These are phyloP conservation scores for Davidsoniella eucalypti DNA, from an alignment of 2,329 filamentous ascomycete species.

Conservation along the genomic window DNA sequence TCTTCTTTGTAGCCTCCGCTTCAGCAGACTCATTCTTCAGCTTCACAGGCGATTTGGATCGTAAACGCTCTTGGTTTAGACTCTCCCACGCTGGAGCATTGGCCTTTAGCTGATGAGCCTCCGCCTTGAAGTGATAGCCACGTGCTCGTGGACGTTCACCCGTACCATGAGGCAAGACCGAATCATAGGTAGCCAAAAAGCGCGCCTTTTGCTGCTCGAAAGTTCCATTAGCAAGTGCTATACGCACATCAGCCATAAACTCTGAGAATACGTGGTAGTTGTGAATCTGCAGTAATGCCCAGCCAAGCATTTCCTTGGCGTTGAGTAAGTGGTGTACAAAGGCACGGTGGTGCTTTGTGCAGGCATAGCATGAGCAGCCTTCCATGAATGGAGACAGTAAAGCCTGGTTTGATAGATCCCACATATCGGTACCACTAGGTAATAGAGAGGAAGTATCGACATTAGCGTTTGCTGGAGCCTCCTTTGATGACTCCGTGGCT, in stretches of 20 bases:
- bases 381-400: slow-evolving; percentile 45
- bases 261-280: slow-evolving; percentile 57
- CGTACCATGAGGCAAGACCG: slow-evolving; percentile 53
- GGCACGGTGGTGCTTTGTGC: slow-evolving; percentile 66
- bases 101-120: slow-evolving; percentile 47
- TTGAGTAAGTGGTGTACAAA: slow-evolving; percentile 76
- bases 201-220: slow-evolving; percentile 38
- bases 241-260: slow-evolving; percentile 60
- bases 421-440: slow-evolving; percentile 65
- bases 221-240: slow-evolving; percentile 39
- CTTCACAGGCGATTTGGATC: background rate
- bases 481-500: slow-evolving; percentile 9
- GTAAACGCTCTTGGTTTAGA: slow-evolving; percentile 20
- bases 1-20: too few relatives aligned
- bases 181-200: slow-evolving; percentile 44
- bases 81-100: slow-evolving; percentile 53
- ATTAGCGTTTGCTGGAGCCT: background rate
- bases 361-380: slow-evolving; percentile 67
- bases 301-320: slow-evolving; percentile 92
- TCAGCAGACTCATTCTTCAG: too few relatives aligned
- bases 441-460: slow-evolving; percentile 12
- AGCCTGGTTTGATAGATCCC: slow-evolving; percentile 43
- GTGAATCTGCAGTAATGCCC: slow-evolving; percentile 83
- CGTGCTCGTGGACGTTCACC: slow-evolving; percentile 64
- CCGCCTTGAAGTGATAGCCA: slow-evolving; percentile 67